Base-by-base conservation (phyloP, 441 rosid genomes). In the Geranium incanum region DNA sequence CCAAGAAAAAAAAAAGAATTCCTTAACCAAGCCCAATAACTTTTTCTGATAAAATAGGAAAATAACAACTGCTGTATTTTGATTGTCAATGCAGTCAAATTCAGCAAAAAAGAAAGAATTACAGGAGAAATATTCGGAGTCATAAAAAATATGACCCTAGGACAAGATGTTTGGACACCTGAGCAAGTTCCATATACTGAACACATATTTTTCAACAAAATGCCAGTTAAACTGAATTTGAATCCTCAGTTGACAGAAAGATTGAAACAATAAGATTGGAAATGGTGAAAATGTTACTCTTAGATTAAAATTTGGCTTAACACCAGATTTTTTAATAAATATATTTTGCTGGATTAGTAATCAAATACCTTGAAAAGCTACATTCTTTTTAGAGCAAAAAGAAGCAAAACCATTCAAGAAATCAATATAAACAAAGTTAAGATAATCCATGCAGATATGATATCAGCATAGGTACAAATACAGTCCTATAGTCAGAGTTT, bases 391-490 rank as follows among this genome's bases (percentile, higher is more conserved):
- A 52, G 60, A 52, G 60, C 4, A 6, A 52, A 28, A 28, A 2
- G 33, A 39, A 4, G 43, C 15, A n/a, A 15, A 52, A 52, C n/a
- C 16, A 52, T 12, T 3, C 15, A 52, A 15, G 60, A 52, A 52
- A 52, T 13, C 5, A 52, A 13, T 0, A 52, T n/a, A 52, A 13
- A 13, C 15, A 18, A 52, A 52, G 6, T 52, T 13, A 4, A n/a
- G 15, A 52, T 16, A 52, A 52, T 52, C 60, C n/a, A 52, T 52
- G 60, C 60, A 57, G 15, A 36, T 38, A 37, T 74, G 15, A n/a
- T 36, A 36, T 12, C 73, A 64, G 37, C 28, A 5, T 64, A 23
- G 33, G 33, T 28, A 28, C 33, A 28, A 28, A 28, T 28, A 28
- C 33, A 28, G 33, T 28, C 33, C 33, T 28, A 28, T 28, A 28